phyloP scores from a whole-genome alignment of 371 early-diverging fungal genomes.

The Mucor velutinosus region DNA sequence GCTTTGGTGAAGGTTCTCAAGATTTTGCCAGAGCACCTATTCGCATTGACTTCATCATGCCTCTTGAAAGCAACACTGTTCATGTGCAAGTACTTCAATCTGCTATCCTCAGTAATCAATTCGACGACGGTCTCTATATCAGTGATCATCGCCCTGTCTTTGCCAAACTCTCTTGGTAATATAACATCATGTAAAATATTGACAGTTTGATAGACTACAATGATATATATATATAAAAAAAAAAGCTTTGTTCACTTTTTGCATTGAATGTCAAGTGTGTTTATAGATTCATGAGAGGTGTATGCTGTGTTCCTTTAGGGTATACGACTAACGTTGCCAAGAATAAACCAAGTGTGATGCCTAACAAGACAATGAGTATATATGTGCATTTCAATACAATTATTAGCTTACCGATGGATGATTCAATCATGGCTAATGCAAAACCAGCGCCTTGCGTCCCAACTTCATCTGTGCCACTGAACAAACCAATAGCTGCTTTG shows the following conservation, averaged over 20 bases:
- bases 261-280: not conserved
- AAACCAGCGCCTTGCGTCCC: conserved; percentile 47
- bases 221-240: not conserved
- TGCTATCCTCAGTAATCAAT: conserved; percentile 43
- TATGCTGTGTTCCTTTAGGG: conserved; percentile 58
- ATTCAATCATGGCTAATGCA: conserved; percentile 53
- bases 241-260: not conserved
- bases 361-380: not conserved
- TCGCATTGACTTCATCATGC: conserved; percentile 50
- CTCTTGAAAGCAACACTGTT: conserved; percentile 12
- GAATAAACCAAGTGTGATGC: conserved; percentile 64
- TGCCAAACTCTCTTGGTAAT: conserved; percentile 39
- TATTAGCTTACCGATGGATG: conserved; percentile 27
- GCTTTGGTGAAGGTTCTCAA: conserved; percentile 38
- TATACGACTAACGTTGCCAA: conserved; percentile 58
- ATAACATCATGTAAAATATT: not conserved
- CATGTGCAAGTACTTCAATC: conserved; percentile 26
- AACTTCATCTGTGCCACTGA: conserved; percentile 34
- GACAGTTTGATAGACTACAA: not conserved
- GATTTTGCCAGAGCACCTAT: conserved; percentile 35
- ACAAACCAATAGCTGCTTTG: conserved; percentile 46
- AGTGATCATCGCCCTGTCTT: conserved; percentile 60
- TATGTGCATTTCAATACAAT: not conserved
- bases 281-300: conserved; percentile 53
- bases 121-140: conserved; percentile 45